These are phyloP conservation scores for Peterozyma toletana DNA, from an alignment of 805 yeast genomes.

Conservation along the genomic window DNA sequence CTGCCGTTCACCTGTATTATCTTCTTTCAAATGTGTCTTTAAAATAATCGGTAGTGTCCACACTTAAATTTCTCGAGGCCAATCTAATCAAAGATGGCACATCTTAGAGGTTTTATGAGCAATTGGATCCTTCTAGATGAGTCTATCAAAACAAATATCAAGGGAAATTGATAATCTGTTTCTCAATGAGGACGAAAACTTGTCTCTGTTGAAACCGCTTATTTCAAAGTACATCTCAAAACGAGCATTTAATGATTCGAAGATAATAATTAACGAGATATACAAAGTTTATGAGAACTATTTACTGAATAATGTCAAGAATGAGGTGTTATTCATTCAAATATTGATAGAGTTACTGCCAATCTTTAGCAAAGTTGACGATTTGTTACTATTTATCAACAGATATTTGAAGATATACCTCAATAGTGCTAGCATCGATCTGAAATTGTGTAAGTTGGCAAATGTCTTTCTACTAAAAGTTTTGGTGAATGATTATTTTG, in stretches of 20 bases:
- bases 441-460: slow-evolving; percentile 26
- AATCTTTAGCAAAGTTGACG: slow-evolving; percentile 21
- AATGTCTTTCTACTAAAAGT: slow-evolving; percentile 20
- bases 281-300: slow-evolving; percentile 24
- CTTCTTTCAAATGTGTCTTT: no score
- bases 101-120: no score
- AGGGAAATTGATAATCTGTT: no score
- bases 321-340: slow-evolving; percentile 31
- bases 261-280: slow-evolving; percentile 21
- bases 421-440: slow-evolving; percentile 49
- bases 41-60: no score
- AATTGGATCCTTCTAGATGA: no score
- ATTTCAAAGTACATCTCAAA: no score
- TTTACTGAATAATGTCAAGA: slow-evolving; percentile 21
- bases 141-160: no score
- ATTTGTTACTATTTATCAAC: slow-evolving; percentile 40
- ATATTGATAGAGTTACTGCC: slow-evolving; percentile 27
- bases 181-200: no score
- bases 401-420: slow-evolving; percentile 42
- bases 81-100: no score
- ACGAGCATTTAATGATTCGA: not conserved
- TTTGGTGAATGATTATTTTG: slow-evolving; percentile 11
- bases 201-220: no score
- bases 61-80: no score
- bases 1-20: no score